Conservation (phyloP, 2,329 filamentous ascomycete species). For the Rhinocladiella similis region DNA sequence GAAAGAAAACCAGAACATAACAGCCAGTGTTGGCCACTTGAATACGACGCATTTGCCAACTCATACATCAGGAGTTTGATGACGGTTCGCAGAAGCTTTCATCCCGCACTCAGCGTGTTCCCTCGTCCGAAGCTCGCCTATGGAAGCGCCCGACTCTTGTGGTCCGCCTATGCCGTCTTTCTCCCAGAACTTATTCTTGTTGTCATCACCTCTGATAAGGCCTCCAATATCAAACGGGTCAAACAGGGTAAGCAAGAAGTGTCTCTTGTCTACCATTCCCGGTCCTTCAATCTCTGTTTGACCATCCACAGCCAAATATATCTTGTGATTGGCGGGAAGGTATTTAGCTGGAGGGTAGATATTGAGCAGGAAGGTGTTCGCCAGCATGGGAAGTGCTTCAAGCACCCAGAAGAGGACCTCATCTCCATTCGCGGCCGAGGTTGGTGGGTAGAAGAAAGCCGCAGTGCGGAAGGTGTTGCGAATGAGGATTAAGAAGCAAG, state of each 20-base stretch:
- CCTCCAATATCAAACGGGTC: conserved; percentile 46
- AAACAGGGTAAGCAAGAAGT: conserved; percentile 44
- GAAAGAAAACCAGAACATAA: no score
- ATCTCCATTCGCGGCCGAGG: conserved; percentile 38
- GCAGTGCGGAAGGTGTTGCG: conserved; percentile 56
- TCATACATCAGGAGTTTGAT: no score
- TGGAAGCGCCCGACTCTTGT: neutral
- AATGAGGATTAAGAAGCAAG: conserved; percentile 38
- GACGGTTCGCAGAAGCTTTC: no score
- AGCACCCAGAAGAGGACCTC: conserved; percentile 59
- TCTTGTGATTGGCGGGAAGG: conserved; percentile 50
- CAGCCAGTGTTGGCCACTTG: no score
- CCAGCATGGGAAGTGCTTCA: conserved; percentile 53
- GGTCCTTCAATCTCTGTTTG: conserved; percentile 53
- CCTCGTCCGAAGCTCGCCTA: neutral
- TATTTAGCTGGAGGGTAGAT: conserved; percentile 52
- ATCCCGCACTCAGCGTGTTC: neutral
- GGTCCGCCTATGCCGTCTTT: conserved; percentile 28
- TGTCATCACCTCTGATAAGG: conserved; percentile 37
- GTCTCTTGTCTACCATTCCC: conserved; percentile 50
- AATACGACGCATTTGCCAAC: no score
- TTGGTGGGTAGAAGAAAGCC: conserved; percentile 44
- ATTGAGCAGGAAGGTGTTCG: conserved; percentile 54
- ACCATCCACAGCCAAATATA: conserved; percentile 54
- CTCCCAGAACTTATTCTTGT: conserved; percentile 44